phyloP scores from a whole-genome alignment of 257 asterid genomes.

The Perilla frutescens region DNA sequence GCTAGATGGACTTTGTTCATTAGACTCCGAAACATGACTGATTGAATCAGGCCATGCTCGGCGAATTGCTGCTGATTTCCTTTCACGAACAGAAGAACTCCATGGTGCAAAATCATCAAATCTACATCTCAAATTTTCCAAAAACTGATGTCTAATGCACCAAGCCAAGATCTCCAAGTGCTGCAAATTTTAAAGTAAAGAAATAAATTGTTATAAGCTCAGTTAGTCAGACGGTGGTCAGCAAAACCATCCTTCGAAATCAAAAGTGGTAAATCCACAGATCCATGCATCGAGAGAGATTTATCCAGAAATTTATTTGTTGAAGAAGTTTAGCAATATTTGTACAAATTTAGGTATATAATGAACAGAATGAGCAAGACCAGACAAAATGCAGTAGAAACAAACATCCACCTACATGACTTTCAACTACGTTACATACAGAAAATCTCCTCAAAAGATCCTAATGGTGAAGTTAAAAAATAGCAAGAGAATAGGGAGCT shows the following conservation, averaged over 20 bases:
- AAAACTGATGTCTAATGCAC: slow-evolving; percentile 84
- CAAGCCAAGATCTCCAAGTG: slow-evolving; percentile 87
- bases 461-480: slow-evolving; percentile 14
- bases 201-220: neutral
- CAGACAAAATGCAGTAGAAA: slow-evolving; percentile 18
- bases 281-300: neutral
- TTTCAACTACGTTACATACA: neutral
- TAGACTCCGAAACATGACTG: slow-evolving; percentile 43
- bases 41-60: slow-evolving; percentile 87
- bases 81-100: slow-evolving; percentile 64
- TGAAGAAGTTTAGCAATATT: neutral
- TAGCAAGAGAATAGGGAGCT: slow-evolving; percentile 8
- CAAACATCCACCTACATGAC: slow-evolving; percentile 16
- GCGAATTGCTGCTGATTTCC: slow-evolving; percentile 68
- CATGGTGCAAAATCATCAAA: slow-evolving; percentile 64
- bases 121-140: slow-evolving; percentile 63
- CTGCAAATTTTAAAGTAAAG: slow-evolving; percentile 47
- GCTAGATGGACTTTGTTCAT: slow-evolving; percentile 48
- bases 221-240: slow-evolving; percentile 20
- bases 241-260: slow-evolving; percentile 15
- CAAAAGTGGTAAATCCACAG: slow-evolving; percentile 14
- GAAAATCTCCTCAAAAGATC: neutral
- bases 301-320: slow-evolving; percentile 13
- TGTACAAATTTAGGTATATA: slow-evolving; percentile 16
- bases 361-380: slow-evolving; percentile 23